Percentiles rank a stretch among this genome's conserved stretches.
Evolutionary conservation across 2,329 filamentous ascomycete species (phyloP).

Genomic region (Cordyceps javanica): DNA sequence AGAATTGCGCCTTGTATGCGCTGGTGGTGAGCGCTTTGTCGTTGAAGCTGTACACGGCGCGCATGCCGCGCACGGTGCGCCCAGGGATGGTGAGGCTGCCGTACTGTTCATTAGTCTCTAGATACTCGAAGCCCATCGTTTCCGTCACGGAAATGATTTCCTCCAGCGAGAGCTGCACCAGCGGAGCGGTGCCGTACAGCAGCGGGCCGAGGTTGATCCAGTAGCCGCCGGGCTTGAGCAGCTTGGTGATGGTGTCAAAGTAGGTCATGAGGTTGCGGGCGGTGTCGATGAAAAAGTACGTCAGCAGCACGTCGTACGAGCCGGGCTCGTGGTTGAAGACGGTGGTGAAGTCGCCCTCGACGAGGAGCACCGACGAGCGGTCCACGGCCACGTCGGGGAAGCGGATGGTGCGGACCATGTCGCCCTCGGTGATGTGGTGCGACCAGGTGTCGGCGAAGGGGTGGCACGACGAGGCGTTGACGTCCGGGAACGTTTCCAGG

Average conservation of each 20-base stretch:
- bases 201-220: conserved; percentile 54
- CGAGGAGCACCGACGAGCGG: conserved; percentile 34
- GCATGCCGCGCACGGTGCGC: conserved; percentile 35
- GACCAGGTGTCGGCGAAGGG: conserved; percentile 53
- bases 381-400: conserved; percentile 38
- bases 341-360: conserved; percentile 52
- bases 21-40: conserved; percentile 43
- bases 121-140: conserved; percentile 45
- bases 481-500: conserved; percentile 28
- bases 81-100: conserved; percentile 37
- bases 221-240: conserved; percentile 40
- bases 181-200: conserved; percentile 48
- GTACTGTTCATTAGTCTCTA: conserved; percentile 34
- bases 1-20: conserved; percentile 49
- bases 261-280: conserved; percentile 50
- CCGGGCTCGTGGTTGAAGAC: conserved; percentile 24
- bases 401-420: conserved; percentile 39
- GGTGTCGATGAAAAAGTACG: conserved; percentile 57
- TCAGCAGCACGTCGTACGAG: conserved; percentile 44
- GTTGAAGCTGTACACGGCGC: conserved; percentile 49
- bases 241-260: conserved; percentile 44
- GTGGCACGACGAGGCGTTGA: conserved; percentile 29
- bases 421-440: conserved; percentile 42
- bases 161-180: conserved; percentile 48
- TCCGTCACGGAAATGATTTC: conserved; percentile 44